Evolutionary conservation across 192 early-diverging fungal species (phyloP).

Genomic region (Phycomyces nitens): DNA sequence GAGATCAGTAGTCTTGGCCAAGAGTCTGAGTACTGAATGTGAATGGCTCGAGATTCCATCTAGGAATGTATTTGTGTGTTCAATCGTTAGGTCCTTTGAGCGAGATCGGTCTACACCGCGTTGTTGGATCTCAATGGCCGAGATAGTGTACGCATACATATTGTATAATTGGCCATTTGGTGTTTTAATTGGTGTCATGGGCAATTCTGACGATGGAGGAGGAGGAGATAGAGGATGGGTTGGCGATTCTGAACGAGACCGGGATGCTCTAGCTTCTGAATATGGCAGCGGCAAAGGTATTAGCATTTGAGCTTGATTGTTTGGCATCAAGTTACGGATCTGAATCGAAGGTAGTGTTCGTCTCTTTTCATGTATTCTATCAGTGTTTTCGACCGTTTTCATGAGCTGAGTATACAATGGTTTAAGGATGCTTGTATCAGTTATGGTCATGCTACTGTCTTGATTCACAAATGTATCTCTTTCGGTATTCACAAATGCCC

Average conservation of each 20-base stretch:
- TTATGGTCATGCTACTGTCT: conserved; percentile 12
- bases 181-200: too few species aligned
- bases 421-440: background rate
- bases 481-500: background rate
- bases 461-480: background rate
- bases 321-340: too few species aligned
- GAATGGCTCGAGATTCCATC: conserved; percentile 62
- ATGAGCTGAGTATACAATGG: conserved; percentile 14
- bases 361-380: background rate
- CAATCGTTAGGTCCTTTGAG: conserved; percentile 22
- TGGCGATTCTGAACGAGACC: too few species aligned
- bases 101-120: conserved; percentile 58
- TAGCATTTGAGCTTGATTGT: too few species aligned
- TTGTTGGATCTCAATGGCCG: conserved; percentile 64
- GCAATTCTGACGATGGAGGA: too few species aligned
- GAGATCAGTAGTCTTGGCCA: conserved; percentile 47
- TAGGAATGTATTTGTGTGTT: conserved; percentile 48
- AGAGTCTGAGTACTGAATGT: conserved; percentile 66
- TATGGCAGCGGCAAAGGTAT: too few species aligned
- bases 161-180: conserved; percentile 47
- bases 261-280: too few species aligned
- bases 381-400: conserved; percentile 6
- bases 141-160: conserved; percentile 65
- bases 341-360: too few species aligned
- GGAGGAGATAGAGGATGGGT: too few species aligned